These are phyloP conservation scores for Boletus pseudopeckii DNA, from an alignment of 768 basidiomycete genomes.

Conservation along the genomic window DNA sequence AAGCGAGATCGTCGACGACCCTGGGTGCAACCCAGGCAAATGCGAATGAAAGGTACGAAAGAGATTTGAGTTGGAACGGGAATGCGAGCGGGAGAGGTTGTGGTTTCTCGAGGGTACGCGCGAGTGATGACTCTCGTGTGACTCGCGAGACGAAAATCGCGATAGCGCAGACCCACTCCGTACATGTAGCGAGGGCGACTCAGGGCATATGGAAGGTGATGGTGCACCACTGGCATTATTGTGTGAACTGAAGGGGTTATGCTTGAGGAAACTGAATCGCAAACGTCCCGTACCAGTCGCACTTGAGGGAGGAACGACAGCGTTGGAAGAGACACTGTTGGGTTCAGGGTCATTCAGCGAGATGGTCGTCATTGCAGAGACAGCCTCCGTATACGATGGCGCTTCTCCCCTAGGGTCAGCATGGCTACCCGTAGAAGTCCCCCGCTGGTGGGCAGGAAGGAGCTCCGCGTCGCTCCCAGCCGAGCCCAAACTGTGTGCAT, in stretches of 20 bases:
- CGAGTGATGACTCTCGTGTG: constrained; percentile 16
- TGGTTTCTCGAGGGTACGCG: constrained; percentile 29
- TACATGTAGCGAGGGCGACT: constrained; percentile 14
- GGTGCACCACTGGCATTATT: constrained; percentile 13
- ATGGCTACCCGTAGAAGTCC: constrained; percentile 1
- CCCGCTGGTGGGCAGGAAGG: constrained; percentile 15
- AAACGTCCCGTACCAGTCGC: constrained; percentile 29
- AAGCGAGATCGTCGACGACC: constrained; percentile 68
- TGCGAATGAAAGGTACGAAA: constrained; percentile 42
- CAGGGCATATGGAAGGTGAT: constrained; percentile 14
- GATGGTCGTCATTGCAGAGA: constrained; percentile 14
- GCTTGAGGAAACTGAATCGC: constrained; percentile 45
- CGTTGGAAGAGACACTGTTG: background rate
- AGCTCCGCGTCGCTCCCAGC: constrained; percentile 22
- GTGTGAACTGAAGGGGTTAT: constrained; percentile 37
- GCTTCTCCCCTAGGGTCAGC: constrained; percentile 55
- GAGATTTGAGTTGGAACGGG: constrained; percentile 33
- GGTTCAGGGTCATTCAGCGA: constrained; percentile 23
- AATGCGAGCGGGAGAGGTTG: constrained; percentile 34
- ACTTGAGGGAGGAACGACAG: background rate
- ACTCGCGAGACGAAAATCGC: constrained; percentile 22
- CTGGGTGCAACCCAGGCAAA: constrained; percentile 37
- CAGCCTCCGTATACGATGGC: constrained; percentile 60
- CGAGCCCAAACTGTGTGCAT: constrained; percentile 20
- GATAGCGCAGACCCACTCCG: constrained; percentile 22